A percentile compares a stretch with the other conserved stretches of the same genome.
Conservation (phyloP, 2,329 filamentous ascomycete species). For the Epichloe brachyelytri region DNA sequence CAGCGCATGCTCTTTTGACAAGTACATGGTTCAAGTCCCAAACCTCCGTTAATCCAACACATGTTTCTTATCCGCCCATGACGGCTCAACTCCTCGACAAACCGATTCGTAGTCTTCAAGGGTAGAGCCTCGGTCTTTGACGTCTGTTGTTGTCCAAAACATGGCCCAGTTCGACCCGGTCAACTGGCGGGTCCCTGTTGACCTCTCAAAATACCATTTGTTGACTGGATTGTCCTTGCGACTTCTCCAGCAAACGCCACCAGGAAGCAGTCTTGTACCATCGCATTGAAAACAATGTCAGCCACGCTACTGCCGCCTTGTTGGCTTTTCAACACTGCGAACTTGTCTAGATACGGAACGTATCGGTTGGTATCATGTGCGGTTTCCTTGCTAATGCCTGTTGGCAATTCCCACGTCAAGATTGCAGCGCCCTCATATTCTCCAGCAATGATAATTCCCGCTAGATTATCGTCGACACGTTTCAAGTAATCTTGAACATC, state of each 20-base stretch:
- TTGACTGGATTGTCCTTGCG: conserved; percentile 89
- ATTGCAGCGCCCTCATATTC: conserved; percentile 95
- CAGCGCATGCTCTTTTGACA: no score
- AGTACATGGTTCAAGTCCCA: no score
- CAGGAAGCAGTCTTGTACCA: conserved; percentile 79
- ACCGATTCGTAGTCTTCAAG: conserved; percentile 62
- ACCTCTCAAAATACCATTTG: conserved; percentile 97
- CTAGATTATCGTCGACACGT: conserved; percentile 68
- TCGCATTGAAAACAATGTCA: conserved; percentile 90
- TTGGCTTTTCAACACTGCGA: conserved; percentile 76
- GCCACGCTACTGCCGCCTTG: conserved; percentile 89
- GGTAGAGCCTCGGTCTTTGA: conserved; percentile 39
- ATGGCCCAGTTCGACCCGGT: conserved; percentile 83
- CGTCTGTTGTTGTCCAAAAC: conserved; percentile 84
- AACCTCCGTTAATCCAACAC: conserved; percentile 37
- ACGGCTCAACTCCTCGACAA: conserved; percentile 51
- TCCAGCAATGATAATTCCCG: conserved; percentile 86
- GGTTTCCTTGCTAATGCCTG: conserved; percentile 40
- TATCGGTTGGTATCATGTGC: conserved; percentile 45
- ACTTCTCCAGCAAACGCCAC: conserved; percentile 86
- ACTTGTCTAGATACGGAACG: conserved; percentile 94
- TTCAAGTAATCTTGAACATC: conserved; percentile 72
- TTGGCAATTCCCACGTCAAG: conserved; percentile 81
- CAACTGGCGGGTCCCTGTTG: conserved; percentile 70
- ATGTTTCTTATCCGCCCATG: conserved; percentile 38